Conservation (phyloP, 208 protist species). For the Leptomonas pyrrhocoris region DNA sequence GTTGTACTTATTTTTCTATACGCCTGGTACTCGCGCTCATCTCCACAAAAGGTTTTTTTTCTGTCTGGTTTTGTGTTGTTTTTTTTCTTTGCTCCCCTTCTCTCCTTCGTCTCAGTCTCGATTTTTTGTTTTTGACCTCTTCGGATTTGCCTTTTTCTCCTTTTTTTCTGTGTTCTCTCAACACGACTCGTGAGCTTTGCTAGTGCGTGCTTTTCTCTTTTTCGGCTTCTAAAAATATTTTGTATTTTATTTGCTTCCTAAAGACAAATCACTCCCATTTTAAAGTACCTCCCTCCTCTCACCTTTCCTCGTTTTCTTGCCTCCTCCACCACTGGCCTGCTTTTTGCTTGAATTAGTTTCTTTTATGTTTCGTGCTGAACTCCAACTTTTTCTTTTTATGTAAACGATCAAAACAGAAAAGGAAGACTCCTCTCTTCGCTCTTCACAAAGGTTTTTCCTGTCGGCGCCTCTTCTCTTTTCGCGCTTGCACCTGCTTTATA, state of each 20-base stretch:
- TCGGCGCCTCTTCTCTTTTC: too few relatives aligned
- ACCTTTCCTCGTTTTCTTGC: slow-evolving; percentile 16
- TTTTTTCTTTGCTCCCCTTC: neutral
- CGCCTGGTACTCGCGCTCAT: neutral
- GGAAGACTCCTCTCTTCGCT: too few relatives aligned
- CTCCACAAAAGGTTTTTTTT: neutral
- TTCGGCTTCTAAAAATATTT: neutral
- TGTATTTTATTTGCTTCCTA: neutral
- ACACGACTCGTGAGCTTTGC: slow-evolving; percentile 15
- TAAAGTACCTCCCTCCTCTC: neutral
- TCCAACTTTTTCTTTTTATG: neutral
- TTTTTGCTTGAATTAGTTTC: too few relatives aligned
- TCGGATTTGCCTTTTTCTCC: neutral
- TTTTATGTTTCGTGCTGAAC: slow-evolving; percentile 4
- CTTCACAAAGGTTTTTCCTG: too few relatives aligned
- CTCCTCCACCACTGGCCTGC: too few relatives aligned
- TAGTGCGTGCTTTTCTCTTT: slow-evolving; percentile 10
- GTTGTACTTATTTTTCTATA: neutral
- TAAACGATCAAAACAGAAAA: neutral
- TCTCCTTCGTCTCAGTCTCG: slow-evolving; percentile 8
- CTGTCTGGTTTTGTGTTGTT: neutral
- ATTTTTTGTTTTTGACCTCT: too few relatives aligned
- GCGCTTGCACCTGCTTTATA: too few relatives aligned
- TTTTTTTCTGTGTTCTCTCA: slow-evolving; percentile 17
- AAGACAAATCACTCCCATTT: slow-evolving; percentile 17